Evolutionary conservation across 176 grass and related monocot species (phyloP).

Genomic region (Cenchrus fungigraminus): DNA sequence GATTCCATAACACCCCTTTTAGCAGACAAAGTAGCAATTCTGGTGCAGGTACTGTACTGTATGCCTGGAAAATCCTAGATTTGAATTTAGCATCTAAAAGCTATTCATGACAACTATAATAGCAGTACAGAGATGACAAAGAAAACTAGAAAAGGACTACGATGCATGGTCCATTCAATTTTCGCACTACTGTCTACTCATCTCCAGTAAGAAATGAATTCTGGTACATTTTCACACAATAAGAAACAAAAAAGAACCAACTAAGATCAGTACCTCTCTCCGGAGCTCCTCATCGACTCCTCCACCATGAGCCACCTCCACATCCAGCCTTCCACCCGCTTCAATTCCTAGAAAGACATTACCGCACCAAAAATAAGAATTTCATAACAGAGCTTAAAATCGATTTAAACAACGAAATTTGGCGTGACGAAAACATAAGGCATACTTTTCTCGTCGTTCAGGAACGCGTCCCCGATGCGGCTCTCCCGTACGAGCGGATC

Average conservation of each 20-base stretch:
- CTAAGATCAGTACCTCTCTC: slow-evolving; percentile 46
- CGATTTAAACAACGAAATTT: not conserved
- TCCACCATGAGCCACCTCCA: not conserved
- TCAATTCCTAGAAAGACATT: slow-evolving; percentile 30
- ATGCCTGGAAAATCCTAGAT: not conserved
- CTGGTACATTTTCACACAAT: no score
- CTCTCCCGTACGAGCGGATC: slow-evolving; percentile 48
- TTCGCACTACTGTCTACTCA: not conserved
- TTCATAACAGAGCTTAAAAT: not conserved
- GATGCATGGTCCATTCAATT: not conserved
- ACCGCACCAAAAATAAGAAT: not conserved
- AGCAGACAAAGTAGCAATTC: not conserved
- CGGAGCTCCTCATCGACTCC: slow-evolving; percentile 59
- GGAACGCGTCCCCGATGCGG: slow-evolving; percentile 49
- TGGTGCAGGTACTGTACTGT: not conserved
- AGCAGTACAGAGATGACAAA: not conserved
- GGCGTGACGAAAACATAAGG: not conserved
- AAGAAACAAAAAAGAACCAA: not conserved
- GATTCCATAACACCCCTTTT: not conserved
- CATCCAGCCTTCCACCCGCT: not conserved
- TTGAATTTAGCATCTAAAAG: not conserved
- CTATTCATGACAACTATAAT: not conserved
- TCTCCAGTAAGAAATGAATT: not conserved
- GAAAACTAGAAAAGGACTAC: no score
- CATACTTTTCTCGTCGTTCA: slow-evolving; percentile 45